Conservation (phyloP, 257 asterid species). For the Solanum sejunctum region DNA sequence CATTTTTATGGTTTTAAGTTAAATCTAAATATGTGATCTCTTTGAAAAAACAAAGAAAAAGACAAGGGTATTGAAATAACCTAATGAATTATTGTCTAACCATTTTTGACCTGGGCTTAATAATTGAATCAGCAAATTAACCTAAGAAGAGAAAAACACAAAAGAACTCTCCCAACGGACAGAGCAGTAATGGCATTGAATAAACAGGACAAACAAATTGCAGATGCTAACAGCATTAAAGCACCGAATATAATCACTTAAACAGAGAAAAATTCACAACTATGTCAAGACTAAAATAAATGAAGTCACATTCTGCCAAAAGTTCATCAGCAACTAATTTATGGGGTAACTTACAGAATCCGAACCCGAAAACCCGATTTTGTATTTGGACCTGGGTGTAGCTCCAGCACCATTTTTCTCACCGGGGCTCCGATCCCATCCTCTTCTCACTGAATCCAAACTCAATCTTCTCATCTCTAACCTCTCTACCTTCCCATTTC, state of each 20-base stretch:
- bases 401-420: slow-evolving; percentile 17
- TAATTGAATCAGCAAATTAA: not conserved
- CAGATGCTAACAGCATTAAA: not conserved
- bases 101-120: not conserved
- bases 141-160: not conserved
- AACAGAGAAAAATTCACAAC: not conserved
- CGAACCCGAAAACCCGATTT: slow-evolving; percentile 3
- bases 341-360: slow-evolving; percentile 30
- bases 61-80: not conserved
- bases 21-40: not conserved
- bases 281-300: not conserved
- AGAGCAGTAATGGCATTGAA: not conserved
- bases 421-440: slow-evolving; percentile 55
- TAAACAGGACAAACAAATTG: not conserved
- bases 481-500: slow-evolving; percentile 30
- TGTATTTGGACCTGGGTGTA: slow-evolving; percentile 26
- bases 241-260: not conserved
- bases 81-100: not conserved
- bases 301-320: not conserved
- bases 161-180: not conserved
- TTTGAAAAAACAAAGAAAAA: not conserved
- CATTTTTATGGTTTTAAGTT: not conserved
- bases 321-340: not conserved
- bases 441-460: slow-evolving; percentile 65
- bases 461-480: slow-evolving; percentile 57